These are phyloP conservation scores for Cordia subcordata DNA, from an alignment of 257 asterid species.

Conservation along the genomic window DNA sequence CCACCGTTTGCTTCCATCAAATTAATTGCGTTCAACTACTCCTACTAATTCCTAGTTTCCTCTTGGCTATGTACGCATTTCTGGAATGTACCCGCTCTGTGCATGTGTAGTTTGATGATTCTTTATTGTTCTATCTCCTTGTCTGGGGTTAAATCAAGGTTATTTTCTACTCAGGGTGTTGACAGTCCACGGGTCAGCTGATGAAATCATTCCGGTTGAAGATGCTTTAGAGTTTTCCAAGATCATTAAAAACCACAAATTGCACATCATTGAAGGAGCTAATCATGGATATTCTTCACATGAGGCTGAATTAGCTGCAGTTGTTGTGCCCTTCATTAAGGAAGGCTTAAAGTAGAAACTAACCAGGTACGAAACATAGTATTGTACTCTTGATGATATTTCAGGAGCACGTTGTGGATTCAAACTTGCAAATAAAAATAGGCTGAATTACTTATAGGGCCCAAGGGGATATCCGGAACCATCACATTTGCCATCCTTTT, in stretches of 20 bases:
- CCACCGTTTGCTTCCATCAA: no score
- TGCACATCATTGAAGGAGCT: constrained; percentile 54
- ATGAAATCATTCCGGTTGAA: constrained; percentile 45
- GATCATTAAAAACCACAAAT: constrained; percentile 50
- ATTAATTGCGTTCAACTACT: no score
- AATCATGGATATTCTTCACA: constrained; percentile 48
- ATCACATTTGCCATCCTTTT: not conserved
- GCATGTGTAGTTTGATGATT: not conserved
- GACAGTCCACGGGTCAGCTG: constrained; percentile 70
- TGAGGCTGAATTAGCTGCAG: constrained; percentile 42
- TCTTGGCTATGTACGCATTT: not conserved
- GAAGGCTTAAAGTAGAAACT: constrained; percentile 35
- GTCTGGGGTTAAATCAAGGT: not conserved
- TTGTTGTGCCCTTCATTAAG: constrained; percentile 44
- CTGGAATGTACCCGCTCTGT: no score
- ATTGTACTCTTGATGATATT: no score
- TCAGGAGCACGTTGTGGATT: no score
- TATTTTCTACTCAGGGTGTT: constrained; percentile 41
- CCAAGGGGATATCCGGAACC: no score
- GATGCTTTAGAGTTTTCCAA: constrained; percentile 63
- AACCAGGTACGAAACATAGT: constrained; percentile 8
- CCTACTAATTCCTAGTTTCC: no score
- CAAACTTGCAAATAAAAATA: no score
- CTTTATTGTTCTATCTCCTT: not conserved
- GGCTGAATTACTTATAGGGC: no score